Evolutionary conservation across 2,329 filamentous ascomycete genomes (phyloP).

Genomic region (Botrytis hyacinthi): DNA sequence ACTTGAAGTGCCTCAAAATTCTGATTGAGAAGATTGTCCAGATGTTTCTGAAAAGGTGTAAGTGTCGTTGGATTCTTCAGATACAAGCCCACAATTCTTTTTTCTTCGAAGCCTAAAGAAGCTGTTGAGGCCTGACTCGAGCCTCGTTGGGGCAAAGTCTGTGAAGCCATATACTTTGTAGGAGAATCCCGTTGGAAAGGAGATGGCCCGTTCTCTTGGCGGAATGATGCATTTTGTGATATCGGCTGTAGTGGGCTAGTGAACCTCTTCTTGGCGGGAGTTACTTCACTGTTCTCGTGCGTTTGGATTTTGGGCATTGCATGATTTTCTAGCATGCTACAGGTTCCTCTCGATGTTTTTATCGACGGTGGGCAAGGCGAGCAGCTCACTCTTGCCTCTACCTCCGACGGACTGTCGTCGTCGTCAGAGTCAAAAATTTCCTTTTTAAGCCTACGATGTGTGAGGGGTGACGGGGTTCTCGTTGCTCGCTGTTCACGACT

Average conservation of each 20-base stretch:
- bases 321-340: slow-evolving; percentile 3
- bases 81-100: slow-evolving; percentile 30
- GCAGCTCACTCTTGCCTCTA: slow-evolving; percentile 24
- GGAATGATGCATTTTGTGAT: slow-evolving; percentile 30
- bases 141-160: slow-evolving; percentile 16
- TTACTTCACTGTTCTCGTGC: slow-evolving; percentile 15
- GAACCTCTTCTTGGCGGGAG: slow-evolving; percentile 23
- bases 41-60: slow-evolving; percentile 26
- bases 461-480: slow-evolving; percentile 24
- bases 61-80: slow-evolving; percentile 30
- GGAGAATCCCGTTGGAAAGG: slow-evolving; percentile 29
- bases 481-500: slow-evolving; percentile 18
- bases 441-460: slow-evolving; percentile 20
- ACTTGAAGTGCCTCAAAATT: slow-evolving; percentile 28
- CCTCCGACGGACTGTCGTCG: slow-evolving; percentile 31
- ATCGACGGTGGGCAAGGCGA: slow-evolving; percentile 26
- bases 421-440: slow-evolving; percentile 38
- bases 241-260: slow-evolving; percentile 35
- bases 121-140: slow-evolving; percentile 30
- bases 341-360: slow-evolving; percentile 24
- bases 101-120: slow-evolving; percentile 32
- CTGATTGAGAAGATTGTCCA: slow-evolving; percentile 26
- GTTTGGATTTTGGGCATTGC: not conserved
- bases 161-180: slow-evolving; percentile 4
- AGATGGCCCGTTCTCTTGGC: slow-evolving; percentile 30